Base-by-base conservation (phyloP, 1,284 basidiomycete species). In the Pholiota adiposa region DNA sequence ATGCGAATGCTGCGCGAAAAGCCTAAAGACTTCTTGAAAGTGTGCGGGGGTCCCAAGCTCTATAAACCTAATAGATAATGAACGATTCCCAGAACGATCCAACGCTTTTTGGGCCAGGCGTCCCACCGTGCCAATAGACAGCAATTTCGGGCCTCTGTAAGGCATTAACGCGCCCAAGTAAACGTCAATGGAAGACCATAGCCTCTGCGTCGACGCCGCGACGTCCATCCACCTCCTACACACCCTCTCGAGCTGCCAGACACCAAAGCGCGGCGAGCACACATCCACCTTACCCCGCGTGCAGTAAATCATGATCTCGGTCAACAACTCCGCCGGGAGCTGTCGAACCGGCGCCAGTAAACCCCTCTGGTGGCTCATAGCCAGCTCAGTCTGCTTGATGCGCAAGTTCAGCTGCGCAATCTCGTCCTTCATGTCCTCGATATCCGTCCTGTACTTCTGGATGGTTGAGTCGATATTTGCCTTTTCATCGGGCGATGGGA, bases 101-200 rank as follows among this genome's bases (percentile, higher is more conserved):
- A 59, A 44, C 21, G 53, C 60, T 16, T 16, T 49, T 18, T 46
- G 49, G 18, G 57, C 48, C 3, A 58, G 33, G 4, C 29, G 56
- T n/a, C 21, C 40, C 6, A 60, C 62, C 1, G 38, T 55, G 2
- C 23, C 44, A 4, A 46, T 46, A 46, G 48, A 33, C 29, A 58
- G 23, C 18, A 58, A 33, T 3, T 40, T 48, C 0, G 38, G 49
- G 7, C 56, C 25, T 33, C 56, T 63, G 38, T 58, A 58, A 6
- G 54, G 41, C 29, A 43, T 57, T 12, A 63, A 23, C 7, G 36
- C 51, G 6, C 52, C 58, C 40, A 63, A 40, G 25, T 46, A 58
- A 18, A 63, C 51, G 49, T 63, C 62, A 16, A 63, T 56, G 27
- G 59, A 52, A 2, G 44, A 52, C 62, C 62, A 63, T 14, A 63